Percentiles rank a stretch among this genome's conserved stretches.
These are phyloP conservation scores for Geranium rotundifolium DNA, from an alignment of 345 rosid genomes.

Conservation along the genomic window DNA sequence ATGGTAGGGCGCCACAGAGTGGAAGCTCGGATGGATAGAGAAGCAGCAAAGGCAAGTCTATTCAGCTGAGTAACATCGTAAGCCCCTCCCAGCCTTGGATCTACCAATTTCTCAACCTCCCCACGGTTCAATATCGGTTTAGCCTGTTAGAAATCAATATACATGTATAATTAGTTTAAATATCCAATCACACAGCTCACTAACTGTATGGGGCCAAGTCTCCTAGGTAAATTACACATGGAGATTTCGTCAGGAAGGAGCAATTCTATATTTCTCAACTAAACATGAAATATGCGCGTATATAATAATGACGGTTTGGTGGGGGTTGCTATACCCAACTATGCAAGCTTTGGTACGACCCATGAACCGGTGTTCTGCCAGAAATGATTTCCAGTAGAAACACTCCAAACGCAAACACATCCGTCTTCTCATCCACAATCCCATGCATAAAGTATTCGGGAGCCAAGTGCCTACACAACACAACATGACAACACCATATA, in stretches of 20 bases:
- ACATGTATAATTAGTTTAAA: not conserved
- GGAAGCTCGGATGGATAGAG: slow-evolving; percentile 76
- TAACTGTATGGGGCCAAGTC: too few species aligned
- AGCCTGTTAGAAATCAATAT: slow-evolving; percentile 39
- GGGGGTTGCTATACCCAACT: slow-evolving; percentile 47
- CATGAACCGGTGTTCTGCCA: slow-evolving; percentile 81
- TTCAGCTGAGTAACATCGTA: slow-evolving; percentile 47
- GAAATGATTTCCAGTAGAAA: slow-evolving; percentile 79
- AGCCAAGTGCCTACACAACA: slow-evolving; percentile 56
- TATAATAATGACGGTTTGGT: not conserved
- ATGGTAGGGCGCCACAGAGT: slow-evolving; percentile 78
- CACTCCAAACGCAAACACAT: slow-evolving; percentile 94
- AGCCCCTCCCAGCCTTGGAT: slow-evolving; percentile 65
- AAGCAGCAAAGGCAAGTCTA: slow-evolving; percentile 67
- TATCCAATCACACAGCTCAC: too few species aligned
- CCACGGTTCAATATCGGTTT: slow-evolving; percentile 56
- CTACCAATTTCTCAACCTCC: slow-evolving; percentile 52
- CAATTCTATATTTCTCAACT: too few species aligned
- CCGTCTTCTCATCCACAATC: slow-evolving; percentile 94
- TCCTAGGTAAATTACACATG: not conserved
- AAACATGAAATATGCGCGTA: too few species aligned
- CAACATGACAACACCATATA: not conserved
- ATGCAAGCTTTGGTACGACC: slow-evolving; percentile 81
- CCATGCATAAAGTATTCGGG: slow-evolving; percentile 97
- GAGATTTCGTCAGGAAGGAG: too few species aligned